phyloP scores from a whole-genome alignment of 2,329 filamentous ascomycete genomes.

The Pestalotiopsis sp. region DNA sequence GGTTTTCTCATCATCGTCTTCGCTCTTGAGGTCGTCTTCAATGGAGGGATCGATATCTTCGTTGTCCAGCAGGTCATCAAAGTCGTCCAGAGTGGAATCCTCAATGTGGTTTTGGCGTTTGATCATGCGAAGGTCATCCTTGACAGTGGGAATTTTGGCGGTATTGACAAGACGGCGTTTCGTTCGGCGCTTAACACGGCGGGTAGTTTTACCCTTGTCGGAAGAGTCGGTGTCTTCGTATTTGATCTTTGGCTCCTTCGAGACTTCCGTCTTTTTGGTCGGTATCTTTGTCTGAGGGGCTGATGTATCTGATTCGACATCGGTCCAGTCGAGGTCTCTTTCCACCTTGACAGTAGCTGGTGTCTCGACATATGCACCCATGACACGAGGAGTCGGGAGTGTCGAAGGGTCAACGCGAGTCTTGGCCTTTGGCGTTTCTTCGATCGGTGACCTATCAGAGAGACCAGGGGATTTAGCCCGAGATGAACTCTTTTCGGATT shows the following conservation, averaged over 20 bases:
- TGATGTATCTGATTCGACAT: slow-evolving; percentile 13
- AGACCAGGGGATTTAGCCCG: slow-evolving; percentile 51
- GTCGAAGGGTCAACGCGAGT: slow-evolving; percentile 46
- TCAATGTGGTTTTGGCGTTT: slow-evolving; percentile 57
- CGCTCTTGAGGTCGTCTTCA: slow-evolving; percentile 34
- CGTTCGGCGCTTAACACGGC: slow-evolving; percentile 42
- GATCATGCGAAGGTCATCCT: slow-evolving; percentile 58
- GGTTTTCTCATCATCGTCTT: slow-evolving; percentile 35
- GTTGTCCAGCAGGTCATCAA: slow-evolving; percentile 53
- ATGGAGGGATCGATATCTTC: slow-evolving; percentile 30
- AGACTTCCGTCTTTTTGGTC: not conserved
- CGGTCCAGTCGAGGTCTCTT: slow-evolving; percentile 21
- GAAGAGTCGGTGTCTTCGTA: slow-evolving; percentile 10
- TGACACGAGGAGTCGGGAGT: slow-evolving; percentile 56
- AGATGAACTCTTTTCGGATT: slow-evolving; percentile 58
- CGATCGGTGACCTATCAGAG: slow-evolving; percentile 34
- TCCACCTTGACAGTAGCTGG: slow-evolving; percentile 45
- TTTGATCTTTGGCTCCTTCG: slow-evolving; percentile 16
- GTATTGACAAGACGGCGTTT: slow-evolving; percentile 54
- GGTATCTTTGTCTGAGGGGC: not conserved
- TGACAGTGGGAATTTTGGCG: slow-evolving; percentile 55
- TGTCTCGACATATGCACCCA: slow-evolving; percentile 60
- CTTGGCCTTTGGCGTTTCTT: slow-evolving; percentile 49
- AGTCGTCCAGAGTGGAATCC: slow-evolving; percentile 62
- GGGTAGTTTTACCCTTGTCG: slow-evolving; percentile 11